Evolutionary conservation across 2,329 filamentous ascomycete genomes (phyloP).

Genomic region (Colletotrichum cereale): DNA sequence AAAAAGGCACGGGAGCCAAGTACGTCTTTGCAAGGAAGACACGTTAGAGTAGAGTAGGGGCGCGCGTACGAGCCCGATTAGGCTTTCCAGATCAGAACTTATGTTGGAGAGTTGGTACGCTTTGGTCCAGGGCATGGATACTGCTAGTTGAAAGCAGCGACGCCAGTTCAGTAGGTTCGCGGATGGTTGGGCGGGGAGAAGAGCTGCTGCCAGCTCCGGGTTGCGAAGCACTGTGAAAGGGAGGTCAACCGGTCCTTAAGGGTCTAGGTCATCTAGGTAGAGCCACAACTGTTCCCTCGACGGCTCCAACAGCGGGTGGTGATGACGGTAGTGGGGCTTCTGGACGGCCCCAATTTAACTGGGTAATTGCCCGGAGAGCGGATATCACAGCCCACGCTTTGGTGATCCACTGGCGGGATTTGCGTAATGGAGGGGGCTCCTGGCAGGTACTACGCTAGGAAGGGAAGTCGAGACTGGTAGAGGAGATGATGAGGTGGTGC

Average conservation of each 20-base stretch:
- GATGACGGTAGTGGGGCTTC: conserved; percentile 33
- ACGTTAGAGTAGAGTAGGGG: conserved; percentile 7
- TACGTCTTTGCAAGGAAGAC: conserved; percentile 1
- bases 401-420: conserved; percentile 28
- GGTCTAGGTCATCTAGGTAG: conserved; percentile 27
- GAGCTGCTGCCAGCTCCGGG: not conserved
- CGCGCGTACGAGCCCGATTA: not conserved
- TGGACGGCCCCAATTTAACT: conserved; percentile 16
- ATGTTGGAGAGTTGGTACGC: conserved; percentile 1
- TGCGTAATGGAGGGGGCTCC: conserved; percentile 28
- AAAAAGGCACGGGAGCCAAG: conserved; percentile 10
- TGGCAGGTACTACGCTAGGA: conserved; percentile 33
- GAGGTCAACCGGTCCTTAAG: conserved; percentile 3
- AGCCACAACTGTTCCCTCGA: conserved; percentile 30
- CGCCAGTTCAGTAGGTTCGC: not conserved
- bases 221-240: conserved; percentile 3
- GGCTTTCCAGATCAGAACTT: conserved; percentile 6
- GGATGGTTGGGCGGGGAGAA: not conserved
- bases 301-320: conserved; percentile 15
- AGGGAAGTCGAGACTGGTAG: conserved; percentile 24
- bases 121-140: conserved; percentile 27
- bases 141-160: conserved; percentile 3
- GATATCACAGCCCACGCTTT: conserved; percentile 26
- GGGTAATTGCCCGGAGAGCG: conserved; percentile 16
- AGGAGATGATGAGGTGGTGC: conserved; percentile 25